Base-by-base conservation (phyloP, 305 asterid genomes). In the Plantago rigida region DNA sequence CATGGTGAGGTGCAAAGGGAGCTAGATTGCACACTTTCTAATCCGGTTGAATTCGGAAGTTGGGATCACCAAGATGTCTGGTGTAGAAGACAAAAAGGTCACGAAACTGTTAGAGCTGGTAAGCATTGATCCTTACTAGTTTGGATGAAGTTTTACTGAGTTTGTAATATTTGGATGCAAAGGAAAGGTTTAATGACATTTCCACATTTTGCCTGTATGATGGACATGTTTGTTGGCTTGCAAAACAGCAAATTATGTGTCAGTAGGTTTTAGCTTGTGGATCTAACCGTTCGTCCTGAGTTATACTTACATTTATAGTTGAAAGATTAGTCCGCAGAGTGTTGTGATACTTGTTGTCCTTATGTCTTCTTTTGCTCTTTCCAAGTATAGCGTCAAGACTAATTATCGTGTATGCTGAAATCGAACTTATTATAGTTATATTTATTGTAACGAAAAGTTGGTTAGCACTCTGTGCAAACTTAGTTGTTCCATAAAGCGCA, bases 31-130 rank as follows among this genome's bases (percentile, higher is more conserved):
- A 29, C 65, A 51, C 65, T 36, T 65, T 48, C 73, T 31, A 36
- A 36, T 36, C 44, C 44, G 66, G 69, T 67, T 70, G 71, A 63
- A 13, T 45, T 41, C 6, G 53, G 47, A 59, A 64, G 67, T 59
- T 60, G 15, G 31, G 42, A 60, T 65, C 57, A 5, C 56, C 47
- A 56, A 76, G 57, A 84, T 89, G 93, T 82, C 96, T 56, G 72
- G 73, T 24, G 86, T 78, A 74, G 91, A 85, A 69, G 80, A 67
- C 59, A 76, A 82, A 71, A 87, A 81, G 69, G 71, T 83, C 55
- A 71, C 84, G 11, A 69, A 71, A 63, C 76, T 82, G 68, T 58
- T 87, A 76, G 78, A 87, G 51, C 59, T 76, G 84, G 97, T 89
- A 76, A 77, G 94, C 51, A 70, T n/a, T 13, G 8, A 53, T 53